Percentiles rank a stretch among this genome's conserved stretches.
Evolutionary conservation across 1,139 yeast genomes (phyloP).

Genomic region (Lodderomyces pseudojiufengensis): DNA sequence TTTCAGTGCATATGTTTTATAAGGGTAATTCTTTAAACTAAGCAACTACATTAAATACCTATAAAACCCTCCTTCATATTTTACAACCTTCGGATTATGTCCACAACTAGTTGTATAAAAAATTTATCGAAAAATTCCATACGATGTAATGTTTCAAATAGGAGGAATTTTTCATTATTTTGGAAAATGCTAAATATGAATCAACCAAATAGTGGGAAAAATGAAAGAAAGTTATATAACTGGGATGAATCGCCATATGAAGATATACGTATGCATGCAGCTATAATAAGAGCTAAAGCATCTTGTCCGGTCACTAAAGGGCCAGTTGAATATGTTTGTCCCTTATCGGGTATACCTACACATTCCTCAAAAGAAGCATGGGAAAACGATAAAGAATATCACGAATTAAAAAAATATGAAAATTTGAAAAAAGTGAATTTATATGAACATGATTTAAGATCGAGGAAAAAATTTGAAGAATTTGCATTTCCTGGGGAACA

Average conservation of each 20-base stretch:
- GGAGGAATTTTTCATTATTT: slow-evolving; percentile 28
- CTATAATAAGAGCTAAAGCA: slow-evolving; percentile 81
- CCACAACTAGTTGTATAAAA: too few species aligned
- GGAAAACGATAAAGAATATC: slow-evolving; percentile 76
- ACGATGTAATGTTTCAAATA: not conserved
- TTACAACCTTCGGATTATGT: too few species aligned
- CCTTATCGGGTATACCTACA: slow-evolving; percentile 92
- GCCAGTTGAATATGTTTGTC: slow-evolving; percentile 83
- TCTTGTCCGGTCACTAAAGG: slow-evolving; percentile 86
- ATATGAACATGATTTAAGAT: slow-evolving; percentile 90
- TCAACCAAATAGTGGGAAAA: slow-evolving; percentile 22
- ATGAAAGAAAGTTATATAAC: slow-evolving; percentile 17
- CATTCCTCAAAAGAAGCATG: slow-evolving; percentile 90
- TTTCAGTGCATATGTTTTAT: too few species aligned
- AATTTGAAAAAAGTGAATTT: slow-evolving; percentile 80
- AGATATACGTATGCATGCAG: slow-evolving; percentile 87
- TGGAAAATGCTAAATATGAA: slow-evolving; percentile 39
- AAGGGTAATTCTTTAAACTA: too few species aligned
- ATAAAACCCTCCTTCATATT: too few species aligned
- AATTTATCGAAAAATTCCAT: too few species aligned
- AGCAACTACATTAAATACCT: too few species aligned
- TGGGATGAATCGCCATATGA: slow-evolving; percentile 94
- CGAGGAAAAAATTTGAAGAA: slow-evolving; percentile 92
- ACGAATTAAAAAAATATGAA: slow-evolving; percentile 61
- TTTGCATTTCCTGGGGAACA: slow-evolving; percentile 87